Evolutionary conservation across 129 eudicot species (phyloP).

Genomic region (Helianthus tuberosus): DNA sequence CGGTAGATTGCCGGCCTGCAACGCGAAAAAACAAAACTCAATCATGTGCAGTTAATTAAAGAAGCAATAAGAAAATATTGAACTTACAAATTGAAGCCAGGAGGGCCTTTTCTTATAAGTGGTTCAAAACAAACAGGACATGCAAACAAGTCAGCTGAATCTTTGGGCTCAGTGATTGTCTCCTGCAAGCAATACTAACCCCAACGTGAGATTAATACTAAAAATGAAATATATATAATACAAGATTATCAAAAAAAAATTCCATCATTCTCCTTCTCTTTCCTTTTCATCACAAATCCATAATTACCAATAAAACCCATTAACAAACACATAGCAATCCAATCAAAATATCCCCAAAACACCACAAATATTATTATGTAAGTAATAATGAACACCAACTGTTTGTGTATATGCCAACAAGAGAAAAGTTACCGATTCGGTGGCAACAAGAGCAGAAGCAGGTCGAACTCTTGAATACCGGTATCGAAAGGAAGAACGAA

Average conservation of each 20-base stretch:
- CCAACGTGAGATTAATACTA: no score
- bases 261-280: background rate
- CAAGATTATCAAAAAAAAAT: background rate
- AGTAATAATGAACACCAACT: background rate
- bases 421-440: constrained; percentile 42
- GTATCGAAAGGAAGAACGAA: constrained; percentile 28
- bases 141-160: constrained; percentile 57
- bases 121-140: constrained; percentile 95
- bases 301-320: background rate
- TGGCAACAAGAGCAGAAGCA: constrained; percentile 46
- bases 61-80: background rate
- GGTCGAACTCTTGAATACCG: constrained; percentile 41
- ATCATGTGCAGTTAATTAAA: background rate
- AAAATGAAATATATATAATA: background rate
- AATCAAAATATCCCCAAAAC: constrained; percentile 6
- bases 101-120: constrained; percentile 85
- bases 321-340: background rate
- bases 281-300: background rate
- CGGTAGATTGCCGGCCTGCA: constrained; percentile 88
- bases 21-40: constrained; percentile 8
- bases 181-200: constrained; percentile 36
- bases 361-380: background rate
- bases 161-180: constrained; percentile 39
- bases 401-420: constrained; percentile 8
- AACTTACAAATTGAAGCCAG: constrained; percentile 95